Evolutionary conservation across 2,329 filamentous ascomycete genomes (phyloP), one percentile per base, ranked within the genome.

Genomic region (Leptographium galeiforme): DNA sequence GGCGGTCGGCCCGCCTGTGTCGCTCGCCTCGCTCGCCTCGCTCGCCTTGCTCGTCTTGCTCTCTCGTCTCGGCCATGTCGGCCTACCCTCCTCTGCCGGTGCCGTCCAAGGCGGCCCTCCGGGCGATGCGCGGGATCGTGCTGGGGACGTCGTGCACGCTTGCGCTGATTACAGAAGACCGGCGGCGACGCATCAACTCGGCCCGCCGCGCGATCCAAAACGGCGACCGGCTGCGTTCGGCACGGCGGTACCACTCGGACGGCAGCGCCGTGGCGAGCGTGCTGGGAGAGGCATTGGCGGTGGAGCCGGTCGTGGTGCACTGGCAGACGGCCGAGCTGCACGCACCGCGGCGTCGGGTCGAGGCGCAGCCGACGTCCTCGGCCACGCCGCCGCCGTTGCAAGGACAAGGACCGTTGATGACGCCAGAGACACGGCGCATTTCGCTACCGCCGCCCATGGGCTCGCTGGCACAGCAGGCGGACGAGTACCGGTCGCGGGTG

Each of bases 131-230:
- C 40, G 67, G 69, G 36, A 66, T 74, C 48, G 67, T 71, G 34
- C 60, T 73, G 11, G 72, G 72, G 54, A 74, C 72, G 1, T 70
- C 71, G 6, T 73, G 70, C 62, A 69, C 70, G 25, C 60, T 73
- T 45, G 68, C 67, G 34, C 57, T 73, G 43, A 56, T 73, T 53
- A 67, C 67, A 52, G 72, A 74, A 58, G 71, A 74, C 59, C 71
- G 71, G 32, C 67, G 71, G 46, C 67, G 71, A 13, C 66, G 68
- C 41, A 72, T 74, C 60, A 68, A 70, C 50, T 61, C 67, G 41
- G 70, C 68, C 18, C 63, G 66, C 48, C 60, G 62, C 49, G 66
- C 67, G 12, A 62, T 70, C 44, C 63, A 66, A 33, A 73, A 73
- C 62, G 67, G 65, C 12, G 62, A 68, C 56, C 67, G 61, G 47